Evolutionary conservation across 2,329 filamentous ascomycete species (phyloP).

Genomic region (Scedosporium apiospermum): DNA sequence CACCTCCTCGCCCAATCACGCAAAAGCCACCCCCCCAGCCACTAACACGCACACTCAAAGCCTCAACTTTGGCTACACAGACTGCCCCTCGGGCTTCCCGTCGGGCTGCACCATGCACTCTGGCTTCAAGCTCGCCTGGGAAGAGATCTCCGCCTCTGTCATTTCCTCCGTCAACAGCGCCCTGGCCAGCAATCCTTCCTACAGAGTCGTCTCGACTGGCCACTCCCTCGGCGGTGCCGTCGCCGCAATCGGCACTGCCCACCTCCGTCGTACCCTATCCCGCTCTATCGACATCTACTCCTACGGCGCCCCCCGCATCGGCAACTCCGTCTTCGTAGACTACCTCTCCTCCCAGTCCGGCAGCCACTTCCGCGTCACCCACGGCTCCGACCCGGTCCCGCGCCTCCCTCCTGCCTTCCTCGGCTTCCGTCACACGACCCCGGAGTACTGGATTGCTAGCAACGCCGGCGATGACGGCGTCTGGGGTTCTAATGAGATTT

Average conservation of each 20-base stretch:
- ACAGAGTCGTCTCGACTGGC: constrained; percentile 49
- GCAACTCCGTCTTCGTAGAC: constrained; percentile 43
- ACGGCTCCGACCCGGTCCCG: constrained; percentile 58
- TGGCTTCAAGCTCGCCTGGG: constrained; percentile 53
- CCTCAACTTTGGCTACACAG: constrained; percentile 20
- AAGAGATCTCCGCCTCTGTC: constrained; percentile 36
- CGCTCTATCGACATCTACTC: constrained; percentile 48
- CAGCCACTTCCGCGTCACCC: constrained; percentile 54
- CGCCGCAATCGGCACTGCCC: constrained; percentile 47
- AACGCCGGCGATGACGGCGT: constrained; percentile 24
- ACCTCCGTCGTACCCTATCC: constrained; percentile 39
- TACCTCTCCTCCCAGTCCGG: constrained; percentile 45
- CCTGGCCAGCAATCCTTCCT: constrained; percentile 35
- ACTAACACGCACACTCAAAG: neutral
- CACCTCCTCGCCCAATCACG: constrained; percentile 6
- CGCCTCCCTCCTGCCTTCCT: constrained; percentile 52
- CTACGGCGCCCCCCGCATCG: constrained; percentile 58
- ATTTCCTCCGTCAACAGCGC: constrained; percentile 34
- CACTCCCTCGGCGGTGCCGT: constrained; percentile 62
- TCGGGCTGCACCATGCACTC: constrained; percentile 40
- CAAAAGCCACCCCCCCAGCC: neutral
- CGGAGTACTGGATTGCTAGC: constrained; percentile 55
- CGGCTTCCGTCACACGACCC: constrained; percentile 56
- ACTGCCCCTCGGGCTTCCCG: constrained; percentile 26
- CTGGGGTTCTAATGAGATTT: constrained; percentile 30